Conservation (phyloP, 768 basidiomycete species). For the Mycena sanguinolenta region DNA sequence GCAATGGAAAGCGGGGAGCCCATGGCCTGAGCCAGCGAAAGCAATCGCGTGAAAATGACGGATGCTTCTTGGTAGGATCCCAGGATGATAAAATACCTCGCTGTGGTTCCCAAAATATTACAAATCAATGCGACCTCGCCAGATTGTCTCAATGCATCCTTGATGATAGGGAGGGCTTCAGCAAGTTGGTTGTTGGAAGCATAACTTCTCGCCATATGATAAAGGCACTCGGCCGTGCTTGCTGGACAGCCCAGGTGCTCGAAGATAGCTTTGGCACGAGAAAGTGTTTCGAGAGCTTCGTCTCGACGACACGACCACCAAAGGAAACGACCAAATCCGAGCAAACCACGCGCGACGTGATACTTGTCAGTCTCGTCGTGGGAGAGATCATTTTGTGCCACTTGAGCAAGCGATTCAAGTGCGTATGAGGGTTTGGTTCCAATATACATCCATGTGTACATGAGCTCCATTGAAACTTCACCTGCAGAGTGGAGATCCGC, state of each 20-base stretch:
- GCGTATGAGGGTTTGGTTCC: neutral
- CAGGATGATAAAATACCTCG: neutral
- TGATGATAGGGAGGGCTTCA: constrained; percentile 7
- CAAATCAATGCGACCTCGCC: neutral
- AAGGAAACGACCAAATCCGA: neutral
- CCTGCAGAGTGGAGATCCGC: neutral
- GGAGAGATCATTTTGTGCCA: neutral
- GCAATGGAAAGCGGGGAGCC: constrained; percentile 7
- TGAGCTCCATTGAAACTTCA: neutral
- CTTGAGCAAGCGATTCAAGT: neutral
- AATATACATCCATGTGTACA: neutral
- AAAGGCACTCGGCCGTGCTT: constrained; percentile 30
- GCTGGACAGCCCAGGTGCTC: constrained; percentile 17
- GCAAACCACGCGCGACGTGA: neutral
- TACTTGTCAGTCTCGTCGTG: neutral
- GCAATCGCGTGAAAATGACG: neutral
- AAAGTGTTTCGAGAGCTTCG: constrained; percentile 10
- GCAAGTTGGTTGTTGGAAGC: neutral
- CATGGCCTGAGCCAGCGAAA: neutral
- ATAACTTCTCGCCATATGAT: constrained; percentile 6
- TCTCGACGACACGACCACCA: neutral
- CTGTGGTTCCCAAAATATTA: neutral
- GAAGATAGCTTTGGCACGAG: constrained; percentile 22
- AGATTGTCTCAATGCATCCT: neutral
- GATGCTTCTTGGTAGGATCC: neutral